These are phyloP conservation scores for Penicillium herquei DNA, from an alignment of 495 filamentous ascomycete species.

Conservation along the genomic window DNA sequence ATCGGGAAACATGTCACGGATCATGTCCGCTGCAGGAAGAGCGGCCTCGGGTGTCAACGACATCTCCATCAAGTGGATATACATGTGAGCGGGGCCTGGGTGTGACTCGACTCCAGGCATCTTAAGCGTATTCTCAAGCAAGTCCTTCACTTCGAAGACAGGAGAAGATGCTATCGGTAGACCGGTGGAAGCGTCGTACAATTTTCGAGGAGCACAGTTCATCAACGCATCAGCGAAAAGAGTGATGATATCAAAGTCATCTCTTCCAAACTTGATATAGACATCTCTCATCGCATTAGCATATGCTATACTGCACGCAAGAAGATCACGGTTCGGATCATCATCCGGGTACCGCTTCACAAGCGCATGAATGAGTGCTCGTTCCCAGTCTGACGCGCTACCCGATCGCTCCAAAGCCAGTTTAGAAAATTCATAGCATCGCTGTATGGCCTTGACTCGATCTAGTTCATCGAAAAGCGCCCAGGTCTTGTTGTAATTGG, in stretches of 20 bases:
- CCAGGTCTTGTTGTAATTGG: slow-evolving; percentile 78
- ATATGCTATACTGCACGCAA: slow-evolving; percentile 54
- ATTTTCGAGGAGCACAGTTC: slow-evolving; percentile 65
- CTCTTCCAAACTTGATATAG: slow-evolving; percentile 44
- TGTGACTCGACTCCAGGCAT: slow-evolving; percentile 41
- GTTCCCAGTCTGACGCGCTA: slow-evolving; percentile 43
- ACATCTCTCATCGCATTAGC: slow-evolving; percentile 60
- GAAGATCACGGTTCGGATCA: slow-evolving; percentile 38
- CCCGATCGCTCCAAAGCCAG: slow-evolving; percentile 37
- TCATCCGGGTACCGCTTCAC: slow-evolving; percentile 52
- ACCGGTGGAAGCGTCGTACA: slow-evolving; percentile 63
- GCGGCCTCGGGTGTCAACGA: slow-evolving; percentile 59
- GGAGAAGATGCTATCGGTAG: slow-evolving; percentile 51
- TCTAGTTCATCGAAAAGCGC: slow-evolving; percentile 60
- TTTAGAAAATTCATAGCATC: slow-evolving; percentile 41
- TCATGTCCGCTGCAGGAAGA: slow-evolving; percentile 53
- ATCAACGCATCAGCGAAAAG: slow-evolving; percentile 68
- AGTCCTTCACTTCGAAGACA: slow-evolving; percentile 55
- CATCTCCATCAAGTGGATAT: slow-evolving; percentile 77
- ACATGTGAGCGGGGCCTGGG: slow-evolving; percentile 65
- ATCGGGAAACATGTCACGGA: slow-evolving; percentile 62
- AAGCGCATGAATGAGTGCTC: slow-evolving; percentile 57
- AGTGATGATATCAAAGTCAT: slow-evolving; percentile 60
- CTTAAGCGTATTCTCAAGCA: slow-evolving; percentile 53
- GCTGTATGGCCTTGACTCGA: slow-evolving; percentile 39